Evolutionary conservation across 2,329 filamentous ascomycete genomes (phyloP), one percentile per base, ranked within the genome.

Genomic region (Dichotomopilus funicola): DNA sequence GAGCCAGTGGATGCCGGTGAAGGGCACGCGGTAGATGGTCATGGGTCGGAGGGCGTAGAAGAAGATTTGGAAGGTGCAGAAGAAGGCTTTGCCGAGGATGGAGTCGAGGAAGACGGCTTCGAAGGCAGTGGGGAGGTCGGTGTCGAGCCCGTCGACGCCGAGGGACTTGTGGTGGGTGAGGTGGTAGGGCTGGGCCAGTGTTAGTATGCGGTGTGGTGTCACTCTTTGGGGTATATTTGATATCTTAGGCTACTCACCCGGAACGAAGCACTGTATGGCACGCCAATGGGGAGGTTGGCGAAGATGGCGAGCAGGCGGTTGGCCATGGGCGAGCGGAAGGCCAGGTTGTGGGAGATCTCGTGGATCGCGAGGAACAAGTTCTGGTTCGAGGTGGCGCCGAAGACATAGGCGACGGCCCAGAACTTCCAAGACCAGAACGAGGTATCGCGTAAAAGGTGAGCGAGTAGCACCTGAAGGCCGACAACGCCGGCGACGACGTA

Each of bases 81-180:
- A 99, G 78, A 99, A 99, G 63, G 94, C 87, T 75, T 99, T 99
- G 71, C 94, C 94, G 13, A 92, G 82, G 65, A 99, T 86, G 6
- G 91, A 96, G 77, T 99, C 89, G 66, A 99, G 86, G 70, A 99
- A 87, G 68, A 95, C 74, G 60, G 91, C 92, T 76, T 99, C 94
- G 50, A 96, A 73, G 49, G 89, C 84, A 13, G 94, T 97, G 31
- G 94, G 94, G 34, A 99, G 85, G 68, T 99, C 94, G 45, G 92
- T 96, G 71, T 99, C 94, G 44, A 99, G 83, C 55, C 94, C 94
- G 66, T 96, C 89, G 50, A 99, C 92, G 59, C 94, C 94, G 51
- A 99, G 87, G 40, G 91, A 96, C 77, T 99, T 99, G 82, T 99
- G 94, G 75, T 99, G 94, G 1, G 94, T 99, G 42, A 99, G 84